A percentile compares a stretch with the other conserved stretches of the same genome.
Evolutionary conservation across 768 basidiomycete genomes (phyloP).

Genomic region (Peribolospora baueri): DNA sequence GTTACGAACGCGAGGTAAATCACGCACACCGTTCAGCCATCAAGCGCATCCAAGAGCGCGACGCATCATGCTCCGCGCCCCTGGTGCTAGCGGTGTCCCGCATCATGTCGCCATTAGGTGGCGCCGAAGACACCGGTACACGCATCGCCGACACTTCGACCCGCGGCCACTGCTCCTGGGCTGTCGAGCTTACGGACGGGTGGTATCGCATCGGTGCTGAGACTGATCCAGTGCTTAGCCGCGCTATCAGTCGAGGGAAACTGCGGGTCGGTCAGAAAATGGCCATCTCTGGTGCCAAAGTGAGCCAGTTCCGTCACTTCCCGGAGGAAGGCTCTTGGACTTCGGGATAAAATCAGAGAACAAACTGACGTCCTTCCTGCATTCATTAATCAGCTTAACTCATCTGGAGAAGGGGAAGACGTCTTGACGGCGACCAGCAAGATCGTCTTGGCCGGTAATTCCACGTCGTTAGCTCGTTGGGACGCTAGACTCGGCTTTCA

Average conservation of each 20-base stretch:
- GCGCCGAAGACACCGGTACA: slow-evolving; percentile 2
- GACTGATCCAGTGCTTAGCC: slow-evolving; percentile 45
- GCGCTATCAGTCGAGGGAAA: slow-evolving; percentile 40
- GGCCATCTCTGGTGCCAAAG: slow-evolving; percentile 50
- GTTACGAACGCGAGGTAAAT: slow-evolving; percentile 73
- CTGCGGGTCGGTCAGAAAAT: slow-evolving; percentile 64
- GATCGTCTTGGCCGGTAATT: slow-evolving; percentile 55
- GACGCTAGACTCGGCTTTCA: slow-evolving; percentile 65
- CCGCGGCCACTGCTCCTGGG: slow-evolving; percentile 27
- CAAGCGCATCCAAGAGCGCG: slow-evolving; percentile 55
- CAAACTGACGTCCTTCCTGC: too few relatives aligned
- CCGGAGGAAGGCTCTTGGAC: neutral
- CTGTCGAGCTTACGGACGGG: slow-evolving; percentile 79
- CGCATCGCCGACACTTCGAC: slow-evolving; percentile 1
- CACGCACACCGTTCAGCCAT: slow-evolving; percentile 53
- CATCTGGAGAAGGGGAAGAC: slow-evolving; percentile 39
- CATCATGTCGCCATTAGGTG: slow-evolving; percentile 27
- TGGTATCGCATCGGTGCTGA: slow-evolving; percentile 73
- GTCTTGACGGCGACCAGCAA: slow-evolving; percentile 22
- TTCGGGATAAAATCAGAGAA: slow-evolving; percentile 1
- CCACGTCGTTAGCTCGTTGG: slow-evolving; percentile 67
- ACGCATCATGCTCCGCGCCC: slow-evolving; percentile 50
- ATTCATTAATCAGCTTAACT: slow-evolving; percentile 31
- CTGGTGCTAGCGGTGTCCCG: slow-evolving; percentile 66
- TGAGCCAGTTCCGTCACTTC: slow-evolving; percentile 20